phyloP scores from a whole-genome alignment of 164 flowering plant species.

The Pachysandra terminalis region DNA sequence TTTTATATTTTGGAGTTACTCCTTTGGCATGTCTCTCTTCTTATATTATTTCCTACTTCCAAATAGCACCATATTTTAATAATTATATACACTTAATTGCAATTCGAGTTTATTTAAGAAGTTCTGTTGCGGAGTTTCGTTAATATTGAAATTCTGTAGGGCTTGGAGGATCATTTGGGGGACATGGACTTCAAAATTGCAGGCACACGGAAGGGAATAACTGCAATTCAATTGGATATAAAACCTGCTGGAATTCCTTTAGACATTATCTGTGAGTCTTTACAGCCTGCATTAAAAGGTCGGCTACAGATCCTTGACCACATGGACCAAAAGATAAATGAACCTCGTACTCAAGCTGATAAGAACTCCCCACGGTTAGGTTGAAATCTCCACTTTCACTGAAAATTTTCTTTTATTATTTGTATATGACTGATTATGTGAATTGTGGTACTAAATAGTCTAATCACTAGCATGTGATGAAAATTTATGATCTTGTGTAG shows the following conservation, averaged over 20 bases:
- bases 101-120: neutral
- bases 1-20: too few species aligned
- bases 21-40: too few species aligned
- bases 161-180: slow-evolving; percentile 97
- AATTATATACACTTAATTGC: too few species aligned
- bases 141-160: slow-evolving; percentile 40
- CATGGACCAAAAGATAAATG: slow-evolving; percentile 79
- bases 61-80: too few species aligned
- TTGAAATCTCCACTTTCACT: slow-evolving; percentile 16
- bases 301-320: slow-evolving; percentile 86
- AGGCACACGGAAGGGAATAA: slow-evolving; percentile 85
- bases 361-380: slow-evolving; percentile 71
- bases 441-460: neutral
- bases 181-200: slow-evolving; percentile 99
- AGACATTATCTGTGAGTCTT: slow-evolving; percentile 77
- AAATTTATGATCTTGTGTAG: slow-evolving; percentile 39
- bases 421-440: too few species aligned
- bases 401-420: neutral
- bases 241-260: slow-evolving; percentile 98
- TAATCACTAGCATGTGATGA: slow-evolving; percentile 4
- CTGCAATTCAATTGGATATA: slow-evolving; percentile 94
- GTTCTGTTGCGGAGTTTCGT: neutral
- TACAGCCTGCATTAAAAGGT: slow-evolving; percentile 75
- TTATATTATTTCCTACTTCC: too few species aligned
- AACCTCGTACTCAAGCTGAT: slow-evolving; percentile 71